A percentile compares a stretch with the other conserved stretches of the same genome.
Conservation (phyloP, 768 basidiomycete species). For the Termitomyces titanicus region DNA sequence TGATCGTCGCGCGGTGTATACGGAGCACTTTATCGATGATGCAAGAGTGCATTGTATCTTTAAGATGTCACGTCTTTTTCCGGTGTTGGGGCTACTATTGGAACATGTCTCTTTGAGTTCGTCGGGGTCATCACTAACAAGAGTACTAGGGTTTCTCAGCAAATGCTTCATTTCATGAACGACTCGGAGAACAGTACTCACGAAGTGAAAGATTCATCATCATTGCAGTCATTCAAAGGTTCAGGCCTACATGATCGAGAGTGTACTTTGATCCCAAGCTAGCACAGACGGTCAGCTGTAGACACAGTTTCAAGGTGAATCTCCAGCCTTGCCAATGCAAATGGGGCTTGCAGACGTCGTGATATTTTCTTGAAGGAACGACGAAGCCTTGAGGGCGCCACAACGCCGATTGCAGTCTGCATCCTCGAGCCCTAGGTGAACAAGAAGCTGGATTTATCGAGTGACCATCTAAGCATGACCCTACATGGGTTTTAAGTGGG, state of each 20-base stretch:
- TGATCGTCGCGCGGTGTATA: neutral
- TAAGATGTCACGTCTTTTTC: neutral
- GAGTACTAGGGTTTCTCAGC: neutral
- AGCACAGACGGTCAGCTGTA: neutral
- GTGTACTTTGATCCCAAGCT: neutral
- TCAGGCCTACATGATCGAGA: neutral
- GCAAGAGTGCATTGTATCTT: neutral
- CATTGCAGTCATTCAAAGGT: neutral
- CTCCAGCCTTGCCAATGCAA: neutral
- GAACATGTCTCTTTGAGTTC: neutral
- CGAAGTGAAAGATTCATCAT: neutral
- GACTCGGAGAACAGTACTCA: neutral
- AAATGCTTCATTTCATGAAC: neutral
- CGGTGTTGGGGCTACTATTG: neutral
- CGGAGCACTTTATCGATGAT: neutral
- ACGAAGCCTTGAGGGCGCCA: neutral
- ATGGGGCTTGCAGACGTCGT: neutral
- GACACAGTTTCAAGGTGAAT: neutral
- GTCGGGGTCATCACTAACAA: neutral
- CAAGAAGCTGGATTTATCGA: neutral
- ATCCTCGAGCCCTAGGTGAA: neutral
- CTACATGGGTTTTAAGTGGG: too few species aligned
- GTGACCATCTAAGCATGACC: neutral
- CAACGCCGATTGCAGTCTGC: neutral
- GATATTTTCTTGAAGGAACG: neutral